Conservation (phyloP, 306 rosid genomes). For the Fagus crenata region DNA sequence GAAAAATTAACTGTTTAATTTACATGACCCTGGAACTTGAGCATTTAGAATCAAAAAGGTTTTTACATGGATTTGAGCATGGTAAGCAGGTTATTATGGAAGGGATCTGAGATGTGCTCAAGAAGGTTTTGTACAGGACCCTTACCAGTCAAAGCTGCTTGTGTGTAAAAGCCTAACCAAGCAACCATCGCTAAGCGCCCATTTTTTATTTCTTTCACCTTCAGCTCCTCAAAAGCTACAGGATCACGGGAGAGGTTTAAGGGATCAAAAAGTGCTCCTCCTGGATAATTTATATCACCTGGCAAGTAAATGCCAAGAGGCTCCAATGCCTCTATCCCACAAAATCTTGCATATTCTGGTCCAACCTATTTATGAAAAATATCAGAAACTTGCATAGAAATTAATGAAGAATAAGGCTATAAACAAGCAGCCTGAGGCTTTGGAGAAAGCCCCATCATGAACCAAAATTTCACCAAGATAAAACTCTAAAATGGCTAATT, state of each 20-base stretch:
- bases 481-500: constrained; percentile 20
- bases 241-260: constrained; percentile 74
- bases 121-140: constrained; percentile 86
- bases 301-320: constrained; percentile 89
- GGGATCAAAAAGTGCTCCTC: constrained; percentile 93
- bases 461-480: constrained; percentile 7
- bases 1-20: not conserved
- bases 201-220: constrained; percentile 89
- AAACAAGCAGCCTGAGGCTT: not conserved
- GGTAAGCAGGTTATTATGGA: constrained; percentile 65
- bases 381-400: not conserved
- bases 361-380: constrained; percentile 61
- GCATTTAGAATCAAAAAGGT: not conserved
- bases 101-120: constrained; percentile 84
- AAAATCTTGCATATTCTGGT: constrained; percentile 94
- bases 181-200: constrained; percentile 96
- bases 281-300: constrained; percentile 94
- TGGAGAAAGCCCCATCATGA: not conserved
- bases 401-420: not conserved
- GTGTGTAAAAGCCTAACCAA: constrained; percentile 89
- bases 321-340: constrained; percentile 89
- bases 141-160: constrained; percentile 89
- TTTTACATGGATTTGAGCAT: constrained; percentile 33
- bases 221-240: constrained; percentile 79
- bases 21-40: not conserved